These are phyloP conservation scores for Echites panduratus DNA, from an alignment of 257 asterid species.

Conservation along the genomic window DNA sequence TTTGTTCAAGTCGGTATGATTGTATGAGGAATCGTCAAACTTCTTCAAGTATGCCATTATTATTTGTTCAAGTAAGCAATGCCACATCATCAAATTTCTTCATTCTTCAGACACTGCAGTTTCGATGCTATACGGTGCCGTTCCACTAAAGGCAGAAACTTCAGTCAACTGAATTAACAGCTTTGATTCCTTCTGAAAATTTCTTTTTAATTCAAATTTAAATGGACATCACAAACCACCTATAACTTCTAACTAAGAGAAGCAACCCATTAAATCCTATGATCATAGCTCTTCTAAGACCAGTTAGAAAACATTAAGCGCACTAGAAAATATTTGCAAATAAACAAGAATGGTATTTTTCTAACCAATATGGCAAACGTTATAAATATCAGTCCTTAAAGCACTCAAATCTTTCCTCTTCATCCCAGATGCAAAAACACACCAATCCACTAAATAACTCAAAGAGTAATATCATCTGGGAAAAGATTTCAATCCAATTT, in stretches of 20 bases:
- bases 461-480: not conserved
- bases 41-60: too few relatives aligned
- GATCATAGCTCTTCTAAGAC: not conserved
- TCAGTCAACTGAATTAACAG: not conserved
- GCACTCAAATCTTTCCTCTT: not conserved
- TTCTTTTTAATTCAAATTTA: not conserved
- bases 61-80: too few relatives aligned
- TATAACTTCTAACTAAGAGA: not conserved
- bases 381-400: not conserved
- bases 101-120: not conserved
- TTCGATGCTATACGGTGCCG: not conserved
- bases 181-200: not conserved
- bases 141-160: not conserved
- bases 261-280: not conserved
- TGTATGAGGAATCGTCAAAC: too few relatives aligned
- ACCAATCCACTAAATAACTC: not conserved
- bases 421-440: too few relatives aligned
- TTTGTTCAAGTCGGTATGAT: not conserved
- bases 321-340: not conserved
- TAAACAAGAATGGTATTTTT: not conserved
- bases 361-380: not conserved
- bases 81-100: not conserved
- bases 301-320: not conserved
- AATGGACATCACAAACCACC: not conserved
- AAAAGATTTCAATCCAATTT: not conserved